Percentiles rank a stretch among this genome's conserved stretches.
Evolutionary conservation across 208 protist species (phyloP).

Genomic region (Trypanosoma lewisi): DNA sequence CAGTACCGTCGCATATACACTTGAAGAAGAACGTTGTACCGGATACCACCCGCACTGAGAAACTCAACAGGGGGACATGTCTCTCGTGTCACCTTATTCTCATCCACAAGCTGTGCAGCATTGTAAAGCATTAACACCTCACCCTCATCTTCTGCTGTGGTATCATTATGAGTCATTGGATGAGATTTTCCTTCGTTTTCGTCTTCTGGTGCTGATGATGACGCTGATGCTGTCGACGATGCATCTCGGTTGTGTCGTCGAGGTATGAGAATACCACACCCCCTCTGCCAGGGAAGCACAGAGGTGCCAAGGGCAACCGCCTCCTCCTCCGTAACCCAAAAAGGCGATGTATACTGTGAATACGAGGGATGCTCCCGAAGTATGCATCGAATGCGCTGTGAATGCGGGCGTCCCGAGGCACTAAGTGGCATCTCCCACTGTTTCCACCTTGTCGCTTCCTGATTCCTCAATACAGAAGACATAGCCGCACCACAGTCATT

Average conservation of each 20-base stretch:
- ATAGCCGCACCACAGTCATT: slow-evolving; percentile 5
- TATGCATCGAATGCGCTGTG: neutral
- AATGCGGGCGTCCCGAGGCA: slow-evolving; percentile 10
- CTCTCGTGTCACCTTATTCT: slow-evolving; percentile 21
- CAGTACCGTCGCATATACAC: slow-evolving; percentile 66
- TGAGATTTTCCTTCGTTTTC: neutral
- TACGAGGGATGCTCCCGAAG: slow-evolving; percentile 18
- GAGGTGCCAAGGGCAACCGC: slow-evolving; percentile 22
- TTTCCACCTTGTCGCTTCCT: neutral
- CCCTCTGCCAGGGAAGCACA: slow-evolving; percentile 29
- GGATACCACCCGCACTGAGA: slow-evolving; percentile 30
- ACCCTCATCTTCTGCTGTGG: neutral
- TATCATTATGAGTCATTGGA: neutral
- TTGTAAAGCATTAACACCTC: slow-evolving; percentile 39
- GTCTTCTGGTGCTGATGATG: too few species aligned
- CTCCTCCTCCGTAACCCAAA: slow-evolving; percentile 40
- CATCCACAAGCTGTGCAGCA: slow-evolving; percentile 42
- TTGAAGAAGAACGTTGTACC: slow-evolving; percentile 34
- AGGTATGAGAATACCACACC: slow-evolving; percentile 18
- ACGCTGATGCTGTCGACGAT: neutral
- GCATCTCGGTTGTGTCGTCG: too few species aligned
- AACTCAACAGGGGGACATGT: slow-evolving; percentile 22
- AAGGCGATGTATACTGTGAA: slow-evolving; percentile 19
- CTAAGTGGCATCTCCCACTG: neutral
- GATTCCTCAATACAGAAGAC: neutral